Evolutionary conservation across 108 stramenopile genomes (phyloP), one percentile per base, ranked within the genome.

Genomic region (Skeletonema costatum): DNA sequence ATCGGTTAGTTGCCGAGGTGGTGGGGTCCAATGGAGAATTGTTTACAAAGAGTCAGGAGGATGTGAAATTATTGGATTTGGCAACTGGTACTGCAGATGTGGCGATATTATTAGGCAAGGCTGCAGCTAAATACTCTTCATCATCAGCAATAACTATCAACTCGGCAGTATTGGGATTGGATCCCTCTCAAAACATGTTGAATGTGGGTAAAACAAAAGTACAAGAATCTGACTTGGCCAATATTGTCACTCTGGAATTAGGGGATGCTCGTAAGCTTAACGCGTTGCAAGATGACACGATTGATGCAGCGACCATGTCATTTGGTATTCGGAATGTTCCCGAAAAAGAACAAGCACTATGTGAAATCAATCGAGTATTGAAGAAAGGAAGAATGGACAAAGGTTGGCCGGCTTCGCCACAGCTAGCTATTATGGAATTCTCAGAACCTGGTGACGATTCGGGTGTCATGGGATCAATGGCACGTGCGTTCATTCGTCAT

Each of bases 51-150:
- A 36, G 35, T 36, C 7, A 46, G 9, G 11, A 46, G 3, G n/a
- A 56, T 56, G 53, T 56, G 21, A 21, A 75, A 36, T 56, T 87
- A 13, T 65, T 96, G 36, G 94, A 97, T 73, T 66, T 97, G 53
- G 93, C 95, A 32, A 97, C 97, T 2, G 96, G 96, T 14, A 97
- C 96, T 0, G 97, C 96, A 2, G 97, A 97, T 73, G 97, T 97
- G n/a, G 96, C 97, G 17, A 81, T 97, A 44, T 85, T 96, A 64
- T 63, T 94, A 29, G 85, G 91, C 17, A 73, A 84, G 63, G 78
- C 73, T 62, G 82, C 85, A 29, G 66, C 74, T 4, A 42, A 70
- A 32, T 68, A 87, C 35, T 62, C 25, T 25, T 25, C 25, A 25
- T 25, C 70, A 14, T 32, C 50, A 12, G 32, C 51, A 66, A 30